These are phyloP conservation scores for Aegilops bicornis DNA, from an alignment of 176 grass and related monocot genomes.

Conservation along the genomic window DNA sequence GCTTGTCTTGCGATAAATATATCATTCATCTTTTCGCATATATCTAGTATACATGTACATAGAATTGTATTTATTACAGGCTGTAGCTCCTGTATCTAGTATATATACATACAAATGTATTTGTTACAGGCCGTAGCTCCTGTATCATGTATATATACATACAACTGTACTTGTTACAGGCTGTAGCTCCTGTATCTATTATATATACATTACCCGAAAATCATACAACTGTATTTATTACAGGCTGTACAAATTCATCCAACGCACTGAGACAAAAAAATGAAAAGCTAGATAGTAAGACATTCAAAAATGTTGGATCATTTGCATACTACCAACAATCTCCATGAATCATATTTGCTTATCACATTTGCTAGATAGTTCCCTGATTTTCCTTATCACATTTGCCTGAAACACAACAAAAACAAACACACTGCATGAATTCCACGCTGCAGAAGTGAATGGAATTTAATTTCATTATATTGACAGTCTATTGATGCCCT, in stretches of 20 bases:
- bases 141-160: too few relatives aligned
- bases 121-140: too few relatives aligned
- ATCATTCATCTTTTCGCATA: slow-evolving; percentile 46
- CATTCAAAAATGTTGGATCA: neutral
- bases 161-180: too few relatives aligned
- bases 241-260: neutral
- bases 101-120: too few relatives aligned
- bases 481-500: neutral
- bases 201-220: neutral
- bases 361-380: slow-evolving; percentile 26
- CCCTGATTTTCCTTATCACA: slow-evolving; percentile 37
- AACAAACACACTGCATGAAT: neutral
- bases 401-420: slow-evolving; percentile 29
- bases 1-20: slow-evolving; percentile 60
- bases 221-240: too few relatives aligned
- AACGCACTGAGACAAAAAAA: neutral
- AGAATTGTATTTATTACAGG: too few relatives aligned
- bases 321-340: neutral
- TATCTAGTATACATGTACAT: too few relatives aligned
- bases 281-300: neutral
- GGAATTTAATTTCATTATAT: neutral
- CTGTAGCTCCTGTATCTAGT: too few relatives aligned
- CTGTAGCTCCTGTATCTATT: too few relatives aligned
- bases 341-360: neutral
- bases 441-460: neutral